phyloP scores from a whole-genome alignment of 331 rosid species.

The Dryas integrifolia region DNA sequence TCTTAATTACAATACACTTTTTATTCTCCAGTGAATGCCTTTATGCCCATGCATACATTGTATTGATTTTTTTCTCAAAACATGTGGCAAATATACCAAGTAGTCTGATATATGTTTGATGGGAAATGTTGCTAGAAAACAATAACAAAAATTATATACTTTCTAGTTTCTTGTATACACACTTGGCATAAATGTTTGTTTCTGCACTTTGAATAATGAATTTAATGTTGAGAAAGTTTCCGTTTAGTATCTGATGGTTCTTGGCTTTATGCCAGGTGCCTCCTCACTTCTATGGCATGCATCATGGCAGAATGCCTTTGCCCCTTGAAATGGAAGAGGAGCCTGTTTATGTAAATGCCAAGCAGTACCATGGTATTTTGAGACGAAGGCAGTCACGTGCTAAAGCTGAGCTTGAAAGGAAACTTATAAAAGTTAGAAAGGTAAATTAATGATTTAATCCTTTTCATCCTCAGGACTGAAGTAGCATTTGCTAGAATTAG shows the following conservation, averaged over 20 bases:
- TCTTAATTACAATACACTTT: background rate
- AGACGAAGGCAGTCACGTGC: conserved; percentile 91
- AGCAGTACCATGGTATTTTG: conserved; percentile 90
- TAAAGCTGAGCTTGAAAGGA: conserved; percentile 79
- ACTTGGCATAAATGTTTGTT: background rate
- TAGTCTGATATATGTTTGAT: background rate
- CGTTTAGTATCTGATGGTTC: conserved; percentile 18
- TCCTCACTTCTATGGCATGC: conserved; percentile 59
- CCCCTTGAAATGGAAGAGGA: conserved; percentile 88
- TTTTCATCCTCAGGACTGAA: background rate
- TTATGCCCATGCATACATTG: background rate
- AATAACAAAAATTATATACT: background rate
- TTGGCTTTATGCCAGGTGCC: conserved; percentile 49
- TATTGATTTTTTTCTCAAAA: background rate
- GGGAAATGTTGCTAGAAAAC: background rate
- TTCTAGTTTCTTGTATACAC: background rate
- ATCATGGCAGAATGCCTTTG: conserved; percentile 77
- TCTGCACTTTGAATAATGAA: background rate
- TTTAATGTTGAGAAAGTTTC: conserved; percentile 9
- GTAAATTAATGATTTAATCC: conserved; percentile 28
- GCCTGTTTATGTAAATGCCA: conserved; percentile 90
- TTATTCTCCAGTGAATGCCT: background rate
- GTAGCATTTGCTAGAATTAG: background rate
- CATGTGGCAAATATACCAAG: background rate
- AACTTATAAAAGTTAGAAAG: conserved; percentile 66